Conservation (phyloP, 495 filamentous ascomycete genomes). For the Aspergillus campestris region DNA sequence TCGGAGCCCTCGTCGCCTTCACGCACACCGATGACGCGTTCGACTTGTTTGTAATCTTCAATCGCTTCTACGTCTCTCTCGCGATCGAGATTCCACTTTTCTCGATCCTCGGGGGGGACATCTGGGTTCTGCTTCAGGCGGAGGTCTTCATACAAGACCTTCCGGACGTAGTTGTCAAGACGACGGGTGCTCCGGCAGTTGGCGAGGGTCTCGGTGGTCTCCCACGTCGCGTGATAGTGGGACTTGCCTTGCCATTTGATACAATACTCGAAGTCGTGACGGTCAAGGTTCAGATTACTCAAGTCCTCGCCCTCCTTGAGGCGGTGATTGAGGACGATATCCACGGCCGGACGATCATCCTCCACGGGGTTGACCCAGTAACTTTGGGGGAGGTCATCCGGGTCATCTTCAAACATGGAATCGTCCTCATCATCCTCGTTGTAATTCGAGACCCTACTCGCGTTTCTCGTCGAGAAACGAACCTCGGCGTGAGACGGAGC, state of each 20-base stretch:
- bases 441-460: constrained; percentile 77
- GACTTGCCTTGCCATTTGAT: constrained; percentile 98
- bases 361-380: constrained; percentile 60
- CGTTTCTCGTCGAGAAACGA: constrained; percentile 83
- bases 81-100: constrained; percentile 83
- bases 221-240: constrained; percentile 93
- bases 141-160: constrained; percentile 66
- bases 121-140: constrained; percentile 60
- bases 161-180: constrained; percentile 88
- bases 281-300: constrained; percentile 45
- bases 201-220: constrained; percentile 59
- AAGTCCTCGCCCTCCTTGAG: constrained; percentile 59
- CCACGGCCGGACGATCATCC: constrained; percentile 71
- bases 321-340: constrained; percentile 80
- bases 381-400: constrained; percentile 44
- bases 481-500: constrained; percentile 60
- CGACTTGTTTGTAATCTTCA: constrained; percentile 78
- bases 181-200: constrained; percentile 70
- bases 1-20: constrained; percentile 68
- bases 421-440: constrained; percentile 72
- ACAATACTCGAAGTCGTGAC: constrained; percentile 83
- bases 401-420: constrained; percentile 65
- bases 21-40: constrained; percentile 77
- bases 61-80: constrained; percentile 78
- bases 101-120: constrained; percentile 73